Conservation (phyloP, 352 stramenopile species). For the Pythium folliculosum region DNA sequence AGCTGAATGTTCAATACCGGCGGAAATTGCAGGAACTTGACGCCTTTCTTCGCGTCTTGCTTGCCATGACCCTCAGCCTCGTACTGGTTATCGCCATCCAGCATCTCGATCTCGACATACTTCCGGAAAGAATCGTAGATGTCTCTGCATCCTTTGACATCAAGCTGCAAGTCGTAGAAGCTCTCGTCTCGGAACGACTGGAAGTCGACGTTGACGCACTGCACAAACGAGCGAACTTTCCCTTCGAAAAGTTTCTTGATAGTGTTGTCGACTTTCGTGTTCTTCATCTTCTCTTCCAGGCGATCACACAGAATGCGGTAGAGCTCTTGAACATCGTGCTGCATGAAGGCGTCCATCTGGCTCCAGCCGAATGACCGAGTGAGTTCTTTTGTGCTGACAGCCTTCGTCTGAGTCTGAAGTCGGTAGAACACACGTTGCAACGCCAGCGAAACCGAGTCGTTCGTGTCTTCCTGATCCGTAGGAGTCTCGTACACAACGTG, state of each 20-base stretch:
- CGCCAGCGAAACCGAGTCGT: conserved; percentile 80
- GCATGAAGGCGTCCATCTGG: conserved; percentile 90
- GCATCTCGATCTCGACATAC: conserved; percentile 92
- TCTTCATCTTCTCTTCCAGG: conserved; percentile 93
- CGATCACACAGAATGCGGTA: conserved; percentile 92
- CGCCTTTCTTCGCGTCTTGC: conserved; percentile 89
- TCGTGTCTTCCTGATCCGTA: conserved; percentile 76
- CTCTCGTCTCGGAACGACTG: conserved; percentile 87
- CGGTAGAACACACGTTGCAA: conserved; percentile 87
- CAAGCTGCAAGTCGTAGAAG: conserved; percentile 93
- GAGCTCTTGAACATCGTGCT: conserved; percentile 93
- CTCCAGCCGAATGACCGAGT: conserved; percentile 93
- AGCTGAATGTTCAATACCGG: conserved; percentile 93
- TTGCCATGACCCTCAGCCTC: conserved; percentile 88
- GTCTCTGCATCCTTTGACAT: conserved; percentile 91
- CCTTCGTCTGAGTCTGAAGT: conserved; percentile 65
- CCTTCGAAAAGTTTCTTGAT: conserved; percentile 91
- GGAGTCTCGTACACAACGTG: conserved; percentile 85
- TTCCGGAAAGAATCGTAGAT: conserved; percentile 90
- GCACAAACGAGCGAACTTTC: conserved; percentile 88
- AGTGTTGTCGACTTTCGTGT: conserved; percentile 72
- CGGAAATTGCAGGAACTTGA: conserved; percentile 84
- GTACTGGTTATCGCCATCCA: conserved; percentile 95
- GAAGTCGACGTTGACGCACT: conserved; percentile 91
- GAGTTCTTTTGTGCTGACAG: conserved; percentile 91